Evolutionary conservation across 2,329 filamentous ascomycete genomes (phyloP).

Genomic region (Pseudonectria foliicola): DNA sequence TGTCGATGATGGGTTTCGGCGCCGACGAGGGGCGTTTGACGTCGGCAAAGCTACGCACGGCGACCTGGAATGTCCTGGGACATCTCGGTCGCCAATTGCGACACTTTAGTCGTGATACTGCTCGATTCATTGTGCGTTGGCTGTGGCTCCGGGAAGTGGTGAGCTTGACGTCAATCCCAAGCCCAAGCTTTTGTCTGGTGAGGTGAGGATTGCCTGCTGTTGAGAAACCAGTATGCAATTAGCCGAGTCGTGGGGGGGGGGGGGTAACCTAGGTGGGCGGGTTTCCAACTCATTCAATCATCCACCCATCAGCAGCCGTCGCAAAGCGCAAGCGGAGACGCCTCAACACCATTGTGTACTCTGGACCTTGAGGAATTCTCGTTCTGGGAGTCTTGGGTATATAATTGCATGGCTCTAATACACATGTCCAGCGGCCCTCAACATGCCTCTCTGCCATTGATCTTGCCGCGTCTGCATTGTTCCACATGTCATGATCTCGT

Average conservation of each 20-base stretch:
- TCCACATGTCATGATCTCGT: neutral
- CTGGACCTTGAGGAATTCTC: no score
- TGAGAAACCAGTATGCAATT: constrained; percentile 24
- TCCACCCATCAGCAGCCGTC: constrained; percentile 9
- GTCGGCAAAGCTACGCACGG: constrained; percentile 19
- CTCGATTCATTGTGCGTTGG: constrained; percentile 25
- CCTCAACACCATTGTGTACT: neutral
- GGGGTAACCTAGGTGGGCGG: no score
- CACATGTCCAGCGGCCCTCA: constrained; percentile 2
- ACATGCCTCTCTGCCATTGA: no score
- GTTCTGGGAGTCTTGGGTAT: constrained; percentile 5
- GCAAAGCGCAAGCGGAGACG: constrained; percentile 7
- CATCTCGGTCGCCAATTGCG: constrained; percentile 13
- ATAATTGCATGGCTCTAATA: constrained; percentile 6
- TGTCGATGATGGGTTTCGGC: constrained; percentile 71
- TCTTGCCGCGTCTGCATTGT: neutral
- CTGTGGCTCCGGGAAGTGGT: constrained; percentile 11
- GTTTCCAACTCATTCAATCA: no score
- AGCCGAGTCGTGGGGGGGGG: constrained; percentile 18
- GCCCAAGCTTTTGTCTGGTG: constrained; percentile 12
- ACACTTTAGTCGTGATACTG: constrained; percentile 20
- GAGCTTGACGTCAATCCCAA: constrained; percentile 11
- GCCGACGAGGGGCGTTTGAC: constrained; percentile 57
- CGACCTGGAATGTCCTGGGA: constrained; percentile 6
- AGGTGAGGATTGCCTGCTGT: constrained; percentile 7